A percentile compares a stretch with the other conserved stretches of the same genome.
These are phyloP conservation scores for Coffea canephora DNA, from an alignment of 257 asterid species.

Conservation along the genomic window DNA sequence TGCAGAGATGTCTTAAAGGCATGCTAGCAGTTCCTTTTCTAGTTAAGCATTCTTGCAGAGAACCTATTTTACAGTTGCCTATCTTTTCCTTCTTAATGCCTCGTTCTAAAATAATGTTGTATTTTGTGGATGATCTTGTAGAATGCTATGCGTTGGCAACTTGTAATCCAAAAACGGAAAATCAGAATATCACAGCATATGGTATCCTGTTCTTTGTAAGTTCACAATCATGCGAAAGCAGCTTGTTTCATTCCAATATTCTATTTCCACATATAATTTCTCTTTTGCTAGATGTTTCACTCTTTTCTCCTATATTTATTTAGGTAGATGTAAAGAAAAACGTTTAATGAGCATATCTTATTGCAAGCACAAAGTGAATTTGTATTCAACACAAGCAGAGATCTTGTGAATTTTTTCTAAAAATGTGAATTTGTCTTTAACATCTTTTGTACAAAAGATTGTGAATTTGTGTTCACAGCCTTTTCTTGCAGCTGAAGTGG, in stretches of 20 bases:
- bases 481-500: not conserved
- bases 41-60: not conserved
- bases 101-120: not conserved
- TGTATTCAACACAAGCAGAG: not conserved
- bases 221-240: conserved; percentile 12
- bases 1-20: not conserved
- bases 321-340: not conserved
- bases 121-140: conserved; percentile 36
- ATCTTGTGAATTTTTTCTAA: not conserved
- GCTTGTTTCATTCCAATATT: not conserved
- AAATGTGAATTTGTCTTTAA: too few species aligned
- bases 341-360: not conserved
- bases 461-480: too few species aligned
- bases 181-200: conserved; percentile 90
- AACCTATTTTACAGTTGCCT: not conserved
- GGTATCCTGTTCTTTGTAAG: conserved; percentile 92
- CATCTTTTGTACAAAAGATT: too few species aligned
- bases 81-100: not conserved
- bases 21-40: not conserved
- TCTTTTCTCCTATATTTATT: not conserved
- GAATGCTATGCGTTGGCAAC: conserved; percentile 80
- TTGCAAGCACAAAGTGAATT: not conserved
- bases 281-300: not conserved
- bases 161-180: conserved; percentile 59
- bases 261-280: not conserved